A percentile compares a stretch with the other conserved stretches of the same genome.
These are phyloP conservation scores for Leccinum proliferum DNA, from an alignment of 1,284 basidiomycete species.

Conservation along the genomic window DNA sequence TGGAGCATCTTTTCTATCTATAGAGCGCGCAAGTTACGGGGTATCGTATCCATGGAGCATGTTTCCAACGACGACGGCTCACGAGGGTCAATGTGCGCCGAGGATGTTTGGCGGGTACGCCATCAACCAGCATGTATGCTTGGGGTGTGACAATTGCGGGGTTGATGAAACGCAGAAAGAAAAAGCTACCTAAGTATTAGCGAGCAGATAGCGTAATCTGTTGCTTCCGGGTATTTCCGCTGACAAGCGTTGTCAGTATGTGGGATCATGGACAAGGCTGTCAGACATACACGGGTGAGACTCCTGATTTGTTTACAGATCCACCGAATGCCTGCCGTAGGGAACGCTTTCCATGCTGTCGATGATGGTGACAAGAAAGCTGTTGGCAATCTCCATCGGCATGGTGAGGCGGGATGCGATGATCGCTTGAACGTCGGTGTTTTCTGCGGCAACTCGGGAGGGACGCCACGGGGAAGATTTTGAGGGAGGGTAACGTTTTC, in stretches of 20 bases:
- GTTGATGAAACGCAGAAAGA: slow-evolving; percentile 99
- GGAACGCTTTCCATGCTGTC: slow-evolving; percentile 97
- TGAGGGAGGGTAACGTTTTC: slow-evolving; percentile 89
- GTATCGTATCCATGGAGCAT: not conserved
- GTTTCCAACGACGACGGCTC: slow-evolving; percentile 10
- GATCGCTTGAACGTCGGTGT: slow-evolving; percentile 94
- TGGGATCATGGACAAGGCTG: slow-evolving; percentile 4
- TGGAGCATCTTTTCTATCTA: slow-evolving; percentile 99
- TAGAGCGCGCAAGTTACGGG: slow-evolving; percentile 3
- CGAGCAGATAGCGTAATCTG: slow-evolving; percentile 96
- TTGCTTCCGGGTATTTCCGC: slow-evolving; percentile 98
- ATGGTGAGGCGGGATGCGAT: slow-evolving; percentile 94
- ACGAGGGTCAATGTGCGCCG: slow-evolving; percentile 93
- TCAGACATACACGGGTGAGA: slow-evolving; percentile 74
- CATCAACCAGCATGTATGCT: slow-evolving; percentile 99
- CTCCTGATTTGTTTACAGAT: slow-evolving; percentile 99
- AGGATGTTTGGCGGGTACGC: slow-evolving; percentile 95
- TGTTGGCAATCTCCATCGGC: slow-evolving; percentile 99
- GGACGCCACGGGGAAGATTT: slow-evolving; percentile 87
- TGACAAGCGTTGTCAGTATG: slow-evolving; percentile 31
- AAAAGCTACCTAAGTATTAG: slow-evolving; percentile 93
- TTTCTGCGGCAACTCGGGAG: slow-evolving; percentile 93
- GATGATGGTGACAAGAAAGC: slow-evolving; percentile 96
- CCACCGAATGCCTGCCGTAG: slow-evolving; percentile 99
- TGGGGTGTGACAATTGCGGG: slow-evolving; percentile 99